phyloP scores from a whole-genome alignment of 2,329 filamentous ascomycete species.

The Aspergillus thermomutatus region DNA sequence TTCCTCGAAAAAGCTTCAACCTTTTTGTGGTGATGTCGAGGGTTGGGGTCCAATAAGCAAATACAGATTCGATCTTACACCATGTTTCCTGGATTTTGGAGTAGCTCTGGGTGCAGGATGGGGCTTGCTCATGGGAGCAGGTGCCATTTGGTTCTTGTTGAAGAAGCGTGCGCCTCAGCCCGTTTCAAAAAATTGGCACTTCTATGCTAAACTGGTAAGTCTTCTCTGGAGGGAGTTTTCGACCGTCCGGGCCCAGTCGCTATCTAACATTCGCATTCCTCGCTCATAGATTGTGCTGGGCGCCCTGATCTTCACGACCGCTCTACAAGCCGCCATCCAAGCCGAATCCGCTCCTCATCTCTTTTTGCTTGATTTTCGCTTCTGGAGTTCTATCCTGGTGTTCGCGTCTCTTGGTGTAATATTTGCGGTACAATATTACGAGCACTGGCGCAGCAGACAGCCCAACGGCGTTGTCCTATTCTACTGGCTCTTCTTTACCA shows the following conservation, averaged over 20 bases:
- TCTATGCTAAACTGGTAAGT: slow-evolving; percentile 83
- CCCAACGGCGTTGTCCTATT: slow-evolving; percentile 85
- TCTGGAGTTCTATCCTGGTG: slow-evolving; percentile 74
- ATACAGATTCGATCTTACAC: slow-evolving; percentile 87
- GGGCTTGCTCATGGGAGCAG: slow-evolving; percentile 72
- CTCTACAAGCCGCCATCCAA: slow-evolving; percentile 72
- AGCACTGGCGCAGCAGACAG: slow-evolving; percentile 77
- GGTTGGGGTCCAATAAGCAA: slow-evolving; percentile 94
- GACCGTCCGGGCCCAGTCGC: neutral
- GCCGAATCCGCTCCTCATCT: slow-evolving; percentile 64
- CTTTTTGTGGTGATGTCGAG: slow-evolving; percentile 82
- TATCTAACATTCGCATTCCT: slow-evolving; percentile 1
- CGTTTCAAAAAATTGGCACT: slow-evolving; percentile 82
- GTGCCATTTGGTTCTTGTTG: slow-evolving; percentile 76
- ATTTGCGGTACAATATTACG: slow-evolving; percentile 77
- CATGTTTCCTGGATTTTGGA: slow-evolving; percentile 94
- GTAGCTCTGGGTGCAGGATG: slow-evolving; percentile 73
- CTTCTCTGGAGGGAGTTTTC: neutral
- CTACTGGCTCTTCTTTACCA: slow-evolving; percentile 85
- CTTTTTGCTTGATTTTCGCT: slow-evolving; percentile 79
- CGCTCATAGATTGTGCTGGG: slow-evolving; percentile 57
- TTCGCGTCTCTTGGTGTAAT: slow-evolving; percentile 70
- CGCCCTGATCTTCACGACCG: slow-evolving; percentile 64
- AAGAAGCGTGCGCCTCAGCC: slow-evolving; percentile 64
- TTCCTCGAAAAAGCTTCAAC: slow-evolving; percentile 48